A percentile compares a stretch with the other conserved stretches of the same genome.
phyloP scores from a whole-genome alignment of 1,139 yeast species.

The Kurtzmaniella quercitrusa region DNA sequence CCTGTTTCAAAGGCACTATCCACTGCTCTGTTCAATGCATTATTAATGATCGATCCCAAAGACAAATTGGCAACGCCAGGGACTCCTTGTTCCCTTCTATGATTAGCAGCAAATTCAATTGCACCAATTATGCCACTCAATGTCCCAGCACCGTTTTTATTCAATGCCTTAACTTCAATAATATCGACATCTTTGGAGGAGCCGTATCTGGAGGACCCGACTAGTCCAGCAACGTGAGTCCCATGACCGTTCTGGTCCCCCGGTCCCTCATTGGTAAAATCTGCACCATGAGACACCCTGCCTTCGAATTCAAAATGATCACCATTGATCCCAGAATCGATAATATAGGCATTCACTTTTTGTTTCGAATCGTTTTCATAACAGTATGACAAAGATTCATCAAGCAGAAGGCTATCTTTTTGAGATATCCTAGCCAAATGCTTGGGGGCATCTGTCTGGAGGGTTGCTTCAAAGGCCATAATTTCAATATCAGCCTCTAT shows the following conservation, averaged over 20 bases:
- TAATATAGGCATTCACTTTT: conserved; percentile 68
- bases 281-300: conserved; percentile 55
- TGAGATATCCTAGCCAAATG: conserved; percentile 67
- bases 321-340: conserved; percentile 69
- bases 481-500: conserved; percentile 56
- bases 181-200: conserved; percentile 68
- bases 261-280: conserved; percentile 56
- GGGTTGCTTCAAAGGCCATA: conserved; percentile 35
- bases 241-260: conserved; percentile 75
- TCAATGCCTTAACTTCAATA: conserved; percentile 69
- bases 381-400: conserved; percentile 1
- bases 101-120: conserved; percentile 66
- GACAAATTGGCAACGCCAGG: conserved; percentile 78
- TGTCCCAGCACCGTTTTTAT: conserved; percentile 61
- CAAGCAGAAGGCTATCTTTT: conserved; percentile 26
- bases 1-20: conserved; percentile 70
- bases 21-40: conserved; percentile 67
- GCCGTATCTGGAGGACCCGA: conserved; percentile 75
- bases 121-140: conserved; percentile 67
- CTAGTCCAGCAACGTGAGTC: conserved; percentile 89
- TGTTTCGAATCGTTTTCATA: conserved; percentile 43
- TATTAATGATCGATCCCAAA: conserved; percentile 66
- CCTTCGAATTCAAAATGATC: conserved; percentile 65
- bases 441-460: conserved; percentile 54
- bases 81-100: conserved; percentile 36